Percentiles rank a stretch among this genome's conserved stretches.
Conservation (phyloP, 2,329 filamentous ascomycete species). For the Colletotrichum nymphaeae region DNA sequence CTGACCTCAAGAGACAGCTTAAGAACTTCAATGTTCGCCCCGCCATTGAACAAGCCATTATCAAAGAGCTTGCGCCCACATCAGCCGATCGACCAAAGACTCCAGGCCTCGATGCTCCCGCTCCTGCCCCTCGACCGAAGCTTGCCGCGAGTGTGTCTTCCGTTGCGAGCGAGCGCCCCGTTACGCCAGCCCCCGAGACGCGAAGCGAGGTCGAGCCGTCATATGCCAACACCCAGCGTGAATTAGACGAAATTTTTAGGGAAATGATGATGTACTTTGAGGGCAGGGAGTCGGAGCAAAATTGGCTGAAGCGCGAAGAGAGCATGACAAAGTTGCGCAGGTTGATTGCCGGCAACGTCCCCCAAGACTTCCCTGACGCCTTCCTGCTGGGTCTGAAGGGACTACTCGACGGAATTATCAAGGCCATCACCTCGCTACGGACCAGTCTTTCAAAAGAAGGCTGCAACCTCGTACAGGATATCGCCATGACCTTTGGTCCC, state of each 20-base stretch:
- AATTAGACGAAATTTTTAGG: conserved; percentile 88
- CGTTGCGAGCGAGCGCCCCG: conserved; percentile 60
- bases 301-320: conserved; percentile 91
- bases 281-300: conserved; percentile 88
- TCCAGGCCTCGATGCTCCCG: conserved; percentile 48
- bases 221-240: conserved; percentile 85
- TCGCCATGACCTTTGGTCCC: conserved; percentile 80
- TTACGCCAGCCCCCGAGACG: conserved; percentile 72
- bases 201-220: conserved; percentile 82
- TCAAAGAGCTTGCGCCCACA: conserved; percentile 75
- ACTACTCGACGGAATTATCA: conserved; percentile 88
- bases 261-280: conserved; percentile 87
- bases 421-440: conserved; percentile 83
- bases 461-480: conserved; percentile 85
- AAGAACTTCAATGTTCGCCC: conserved; percentile 87
- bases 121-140: conserved; percentile 54
- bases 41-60: conserved; percentile 84
- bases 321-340: conserved; percentile 80
- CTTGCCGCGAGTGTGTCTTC: conserved; percentile 66
- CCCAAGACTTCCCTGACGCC: conserved; percentile 77
- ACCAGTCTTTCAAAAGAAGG: conserved; percentile 92
- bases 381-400: conserved; percentile 79
- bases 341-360: conserved; percentile 85
- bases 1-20: conserved; percentile 88
- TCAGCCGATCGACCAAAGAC: conserved; percentile 53